These are phyloP conservation scores for Melampsora abietis-canadensis DNA, from an alignment of 1,284 basidiomycete genomes.

Conservation along the genomic window DNA sequence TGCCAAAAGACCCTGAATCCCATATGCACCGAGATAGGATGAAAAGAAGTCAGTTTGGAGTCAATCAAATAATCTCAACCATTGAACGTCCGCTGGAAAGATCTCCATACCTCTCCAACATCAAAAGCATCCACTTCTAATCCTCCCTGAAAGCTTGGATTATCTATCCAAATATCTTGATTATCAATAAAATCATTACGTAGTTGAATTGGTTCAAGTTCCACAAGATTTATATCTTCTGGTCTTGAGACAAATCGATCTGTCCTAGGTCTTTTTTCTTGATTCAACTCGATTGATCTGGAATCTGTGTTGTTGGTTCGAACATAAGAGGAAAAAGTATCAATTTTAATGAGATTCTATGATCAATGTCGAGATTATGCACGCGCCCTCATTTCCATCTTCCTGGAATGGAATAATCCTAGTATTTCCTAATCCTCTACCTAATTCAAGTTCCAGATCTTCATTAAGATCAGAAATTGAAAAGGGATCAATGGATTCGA, in stretches of 20 bases:
- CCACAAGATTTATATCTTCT: slow-evolving; percentile 28
- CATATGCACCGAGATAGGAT: background rate
- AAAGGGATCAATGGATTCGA: slow-evolving; percentile 41
- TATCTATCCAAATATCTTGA: slow-evolving; percentile 4
- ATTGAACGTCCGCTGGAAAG: background rate
- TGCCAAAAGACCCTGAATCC: slow-evolving; percentile 1
- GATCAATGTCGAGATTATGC: background rate
- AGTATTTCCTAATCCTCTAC: slow-evolving; percentile 22
- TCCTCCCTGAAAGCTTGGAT: slow-evolving; percentile 4
- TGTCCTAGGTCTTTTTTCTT: background rate
- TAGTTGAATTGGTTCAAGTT: background rate
- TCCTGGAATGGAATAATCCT: background rate
- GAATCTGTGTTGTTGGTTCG: background rate
- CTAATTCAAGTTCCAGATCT: slow-evolving; percentile 3
- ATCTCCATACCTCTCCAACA: background rate
- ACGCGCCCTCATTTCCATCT: background rate
- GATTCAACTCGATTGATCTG: background rate
- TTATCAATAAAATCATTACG: background rate
- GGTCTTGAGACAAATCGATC: slow-evolving; percentile 41
- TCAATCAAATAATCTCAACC: background rate
- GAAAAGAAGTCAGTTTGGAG: background rate
- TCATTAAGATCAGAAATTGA: slow-evolving; percentile 18
- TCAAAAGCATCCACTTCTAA: slow-evolving; percentile 26
- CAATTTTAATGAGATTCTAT: background rate
- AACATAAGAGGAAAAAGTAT: background rate